These are phyloP conservation scores for Pseudopithomyces chartarum DNA, from an alignment of 2,329 filamentous ascomycete species.

Conservation along the genomic window DNA sequence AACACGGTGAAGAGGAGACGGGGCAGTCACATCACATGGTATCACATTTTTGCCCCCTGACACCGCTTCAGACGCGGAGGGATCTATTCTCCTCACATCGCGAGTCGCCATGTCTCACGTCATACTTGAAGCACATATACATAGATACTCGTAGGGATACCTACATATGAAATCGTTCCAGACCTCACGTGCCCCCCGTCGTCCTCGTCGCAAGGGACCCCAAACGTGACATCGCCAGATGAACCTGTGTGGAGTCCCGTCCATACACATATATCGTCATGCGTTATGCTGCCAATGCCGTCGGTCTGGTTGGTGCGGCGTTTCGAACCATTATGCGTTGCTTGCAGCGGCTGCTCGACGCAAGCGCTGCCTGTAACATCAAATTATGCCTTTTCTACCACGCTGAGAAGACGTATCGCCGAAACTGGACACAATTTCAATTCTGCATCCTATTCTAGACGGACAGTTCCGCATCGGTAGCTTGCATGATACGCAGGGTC, in stretches of 20 bases:
- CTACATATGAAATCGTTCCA: not conserved
- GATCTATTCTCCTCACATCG: not conserved
- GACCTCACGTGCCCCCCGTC: not conserved
- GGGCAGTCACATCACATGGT: not conserved
- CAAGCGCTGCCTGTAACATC: not conserved
- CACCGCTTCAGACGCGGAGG: not conserved
- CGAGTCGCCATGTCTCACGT: not conserved
- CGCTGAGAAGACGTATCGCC: not conserved
- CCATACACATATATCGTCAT: too few species aligned
- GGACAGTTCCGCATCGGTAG: too few species aligned
- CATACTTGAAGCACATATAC: not conserved
- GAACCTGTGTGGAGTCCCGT: not conserved
- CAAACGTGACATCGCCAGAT: not conserved
- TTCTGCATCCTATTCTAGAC: too few species aligned
- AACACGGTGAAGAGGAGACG: not conserved
- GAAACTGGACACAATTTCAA: not conserved
- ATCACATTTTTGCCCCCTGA: not conserved
- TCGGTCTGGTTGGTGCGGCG: conserved; percentile 2
- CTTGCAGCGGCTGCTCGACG: not conserved
- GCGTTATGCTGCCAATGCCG: not conserved
- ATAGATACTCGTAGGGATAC: not conserved
- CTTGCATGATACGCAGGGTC: too few species aligned
- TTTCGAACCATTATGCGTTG: not conserved
- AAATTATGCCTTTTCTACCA: not conserved
- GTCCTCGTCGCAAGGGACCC: not conserved